Conservation (phyloP, 352 stramenopile species). For the Peronospora destructor region DNA sequence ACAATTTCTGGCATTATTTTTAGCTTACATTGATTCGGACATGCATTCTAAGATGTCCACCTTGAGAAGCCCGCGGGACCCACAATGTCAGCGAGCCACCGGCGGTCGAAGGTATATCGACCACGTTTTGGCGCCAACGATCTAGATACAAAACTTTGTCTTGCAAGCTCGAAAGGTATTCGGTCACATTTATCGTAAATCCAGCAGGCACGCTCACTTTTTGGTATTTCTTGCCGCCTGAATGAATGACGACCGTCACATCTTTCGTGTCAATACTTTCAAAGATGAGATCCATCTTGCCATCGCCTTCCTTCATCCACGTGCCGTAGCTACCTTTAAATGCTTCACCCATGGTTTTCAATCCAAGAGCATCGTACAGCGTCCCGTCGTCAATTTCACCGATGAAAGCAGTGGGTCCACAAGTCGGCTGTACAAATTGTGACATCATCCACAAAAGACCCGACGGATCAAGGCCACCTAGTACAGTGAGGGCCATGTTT, state of each 20-base stretch:
- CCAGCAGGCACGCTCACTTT: slow-evolving; percentile 14
- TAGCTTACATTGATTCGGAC: slow-evolving; percentile 43
- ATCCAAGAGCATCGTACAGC: slow-evolving; percentile 25
- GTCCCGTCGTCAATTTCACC: slow-evolving; percentile 33
- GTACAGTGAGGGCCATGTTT: slow-evolving; percentile 27
- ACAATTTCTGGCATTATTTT: slow-evolving; percentile 12
- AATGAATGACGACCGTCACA: slow-evolving; percentile 27
- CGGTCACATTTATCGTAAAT: slow-evolving; percentile 14
- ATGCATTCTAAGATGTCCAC: slow-evolving; percentile 35
- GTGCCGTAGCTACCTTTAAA: slow-evolving; percentile 33
- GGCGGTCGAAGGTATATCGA: slow-evolving; percentile 25
- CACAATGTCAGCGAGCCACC: slow-evolving; percentile 35
- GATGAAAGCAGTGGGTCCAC: slow-evolving; percentile 22
- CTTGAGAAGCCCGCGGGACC: slow-evolving; percentile 28
- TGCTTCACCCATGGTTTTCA: slow-evolving; percentile 22
- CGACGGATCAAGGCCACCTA: slow-evolving; percentile 36
- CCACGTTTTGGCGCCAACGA: slow-evolving; percentile 32
- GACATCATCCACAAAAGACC: slow-evolving; percentile 33
- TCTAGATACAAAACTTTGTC: slow-evolving; percentile 52
- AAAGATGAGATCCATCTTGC: slow-evolving; percentile 20
- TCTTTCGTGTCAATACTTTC: slow-evolving; percentile 25
- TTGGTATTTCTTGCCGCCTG: slow-evolving; percentile 17
- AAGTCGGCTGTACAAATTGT: slow-evolving; percentile 37
- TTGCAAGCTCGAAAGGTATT: slow-evolving; percentile 11
- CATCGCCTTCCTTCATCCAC: slow-evolving; percentile 31